A percentile compares a stretch with the other conserved stretches of the same genome.
Conservation (phyloP, 257 asterid genomes). For the Echium plantagineum region DNA sequence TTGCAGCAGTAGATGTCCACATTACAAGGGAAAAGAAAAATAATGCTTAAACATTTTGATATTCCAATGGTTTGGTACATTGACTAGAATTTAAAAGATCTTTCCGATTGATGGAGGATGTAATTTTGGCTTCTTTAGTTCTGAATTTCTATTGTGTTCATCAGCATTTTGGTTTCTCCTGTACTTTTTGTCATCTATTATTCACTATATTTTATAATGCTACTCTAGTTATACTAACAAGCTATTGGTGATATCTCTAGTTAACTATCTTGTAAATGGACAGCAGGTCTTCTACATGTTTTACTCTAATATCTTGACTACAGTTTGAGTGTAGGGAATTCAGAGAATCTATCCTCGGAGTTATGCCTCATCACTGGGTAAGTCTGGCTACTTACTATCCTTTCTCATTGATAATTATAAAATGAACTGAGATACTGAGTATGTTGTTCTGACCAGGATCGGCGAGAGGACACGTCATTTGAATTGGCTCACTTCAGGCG, state of each 20-base stretch:
- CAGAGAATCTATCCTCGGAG: constrained; percentile 93
- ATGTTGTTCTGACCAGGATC: constrained; percentile 51
- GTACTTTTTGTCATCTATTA: background rate
- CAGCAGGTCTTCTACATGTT: constrained; percentile 1
- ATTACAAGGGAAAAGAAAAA: background rate
- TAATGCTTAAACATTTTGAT: background rate
- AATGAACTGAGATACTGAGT: background rate
- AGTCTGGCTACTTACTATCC: constrained; percentile 17
- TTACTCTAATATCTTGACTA: constrained; percentile 23
- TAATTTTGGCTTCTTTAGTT: background rate
- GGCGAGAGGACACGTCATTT: constrained; percentile 77
- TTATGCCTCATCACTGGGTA: constrained; percentile 98
- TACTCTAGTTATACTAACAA: background rate
- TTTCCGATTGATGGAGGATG: background rate
- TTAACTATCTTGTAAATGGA: background rate
- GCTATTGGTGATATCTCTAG: background rate
- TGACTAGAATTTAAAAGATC: background rate
- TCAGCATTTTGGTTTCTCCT: background rate
- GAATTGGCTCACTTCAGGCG: constrained; percentile 80
- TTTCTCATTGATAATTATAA: constrained; percentile 1
- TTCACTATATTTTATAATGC: background rate
- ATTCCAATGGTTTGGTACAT: background rate
- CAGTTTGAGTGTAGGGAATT: constrained; percentile 96
- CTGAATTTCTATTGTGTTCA: background rate
- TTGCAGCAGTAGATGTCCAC: background rate